phyloP scores from a whole-genome alignment of 441 rosid genomes.

The Populus hybrid region DNA sequence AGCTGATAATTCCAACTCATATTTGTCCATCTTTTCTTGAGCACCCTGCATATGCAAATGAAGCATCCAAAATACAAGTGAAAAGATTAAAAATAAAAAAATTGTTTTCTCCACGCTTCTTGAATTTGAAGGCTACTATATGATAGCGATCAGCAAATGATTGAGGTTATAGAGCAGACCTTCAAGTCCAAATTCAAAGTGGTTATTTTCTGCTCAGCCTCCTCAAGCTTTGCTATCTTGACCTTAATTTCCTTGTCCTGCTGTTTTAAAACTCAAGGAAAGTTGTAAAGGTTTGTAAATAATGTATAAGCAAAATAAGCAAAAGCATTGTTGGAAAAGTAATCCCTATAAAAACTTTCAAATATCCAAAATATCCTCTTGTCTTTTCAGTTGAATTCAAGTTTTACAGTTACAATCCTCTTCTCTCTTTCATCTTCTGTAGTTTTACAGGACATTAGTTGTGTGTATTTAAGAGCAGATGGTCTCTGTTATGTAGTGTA shows the following conservation, averaged over 20 bases:
- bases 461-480: background rate
- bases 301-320: background rate
- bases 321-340: background rate
- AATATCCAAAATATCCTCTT: background rate
- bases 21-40: constrained; percentile 58
- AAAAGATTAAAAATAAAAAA: background rate
- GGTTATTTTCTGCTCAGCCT: constrained; percentile 7
- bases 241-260: background rate
- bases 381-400: background rate
- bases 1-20: constrained; percentile 53
- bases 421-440: background rate
- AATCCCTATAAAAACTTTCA: background rate
- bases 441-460: background rate
- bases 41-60: constrained; percentile 54
- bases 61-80: constrained; percentile 6
- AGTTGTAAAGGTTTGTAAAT: background rate
- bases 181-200: constrained; percentile 16
- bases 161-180: constrained; percentile 6
- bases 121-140: background rate
- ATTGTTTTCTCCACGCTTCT: background rate
- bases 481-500: background rate
- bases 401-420: background rate
- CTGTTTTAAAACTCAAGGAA: background rate
- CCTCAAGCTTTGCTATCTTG: background rate
- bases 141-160: background rate